A percentile compares a stretch with the other conserved stretches of the same genome.
phyloP scores from a whole-genome alignment of 805 yeast species.

The Teunomyces panamensis region DNA sequence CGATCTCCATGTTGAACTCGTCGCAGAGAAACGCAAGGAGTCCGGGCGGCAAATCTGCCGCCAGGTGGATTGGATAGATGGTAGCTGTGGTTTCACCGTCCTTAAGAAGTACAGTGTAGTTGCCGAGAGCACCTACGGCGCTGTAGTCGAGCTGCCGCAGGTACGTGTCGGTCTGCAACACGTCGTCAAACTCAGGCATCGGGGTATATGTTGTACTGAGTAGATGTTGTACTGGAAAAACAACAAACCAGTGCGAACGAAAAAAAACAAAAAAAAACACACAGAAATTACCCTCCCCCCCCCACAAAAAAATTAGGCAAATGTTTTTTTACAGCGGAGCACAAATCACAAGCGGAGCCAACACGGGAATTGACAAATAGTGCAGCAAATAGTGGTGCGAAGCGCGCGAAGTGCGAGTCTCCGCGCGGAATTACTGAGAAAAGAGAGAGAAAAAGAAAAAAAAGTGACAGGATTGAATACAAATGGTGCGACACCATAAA shows the following conservation, averaged over 20 bases:
- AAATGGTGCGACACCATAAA: too few species aligned
- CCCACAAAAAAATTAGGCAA: too few species aligned
- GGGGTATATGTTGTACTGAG: constrained; percentile 35
- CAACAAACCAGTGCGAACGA: neutral
- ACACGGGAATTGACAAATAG: too few species aligned
- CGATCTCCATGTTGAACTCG: constrained; percentile 91
- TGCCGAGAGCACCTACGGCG: constrained; percentile 42
- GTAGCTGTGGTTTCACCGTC: constrained; percentile 94
- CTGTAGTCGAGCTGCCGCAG: constrained; percentile 41
- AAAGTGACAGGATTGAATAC: too few species aligned
- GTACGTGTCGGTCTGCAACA: constrained; percentile 45
- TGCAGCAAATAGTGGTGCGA: too few species aligned
- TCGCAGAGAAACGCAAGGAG: constrained; percentile 79
- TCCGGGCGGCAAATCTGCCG: constrained; percentile 71
- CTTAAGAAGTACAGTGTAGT: constrained; percentile 74
- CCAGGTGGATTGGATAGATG: constrained; percentile 75
- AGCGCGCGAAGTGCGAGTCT: too few species aligned
- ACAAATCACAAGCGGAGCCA: too few species aligned
- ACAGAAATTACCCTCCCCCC: too few species aligned
- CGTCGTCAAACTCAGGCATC: constrained; percentile 53
- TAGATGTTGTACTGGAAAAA: constrained; percentile 24
- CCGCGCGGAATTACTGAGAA: too few species aligned
- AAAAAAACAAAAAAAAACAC: neutral
- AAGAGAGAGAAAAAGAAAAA: too few species aligned
- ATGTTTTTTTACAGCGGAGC: too few species aligned